phyloP scores from a whole-genome alignment of 208 protist species.

The Leishmania aethiopica region DNA sequence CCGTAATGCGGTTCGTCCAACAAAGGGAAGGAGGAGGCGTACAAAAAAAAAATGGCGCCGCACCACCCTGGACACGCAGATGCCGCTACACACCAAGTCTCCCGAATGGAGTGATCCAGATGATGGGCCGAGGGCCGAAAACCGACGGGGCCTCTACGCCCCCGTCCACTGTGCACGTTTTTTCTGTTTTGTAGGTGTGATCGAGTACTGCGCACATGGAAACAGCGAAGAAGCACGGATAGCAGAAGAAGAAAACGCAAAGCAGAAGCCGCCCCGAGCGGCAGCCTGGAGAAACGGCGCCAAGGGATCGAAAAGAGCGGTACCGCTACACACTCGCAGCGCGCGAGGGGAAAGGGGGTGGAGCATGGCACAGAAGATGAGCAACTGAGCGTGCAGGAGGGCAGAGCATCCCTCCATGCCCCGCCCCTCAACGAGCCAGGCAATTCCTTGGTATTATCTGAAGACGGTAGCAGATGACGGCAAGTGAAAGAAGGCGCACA shows the following conservation, averaged over 20 bases:
- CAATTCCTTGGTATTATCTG: neutral
- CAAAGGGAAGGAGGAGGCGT: neutral
- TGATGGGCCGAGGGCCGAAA: neutral
- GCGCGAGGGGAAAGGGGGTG: neutral
- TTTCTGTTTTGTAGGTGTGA: neutral
- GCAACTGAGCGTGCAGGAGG: neutral
- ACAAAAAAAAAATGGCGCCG: neutral
- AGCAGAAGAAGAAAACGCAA: constrained; percentile 4
- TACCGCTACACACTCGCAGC: neutral
- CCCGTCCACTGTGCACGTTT: neutral
- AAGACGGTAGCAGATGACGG: neutral
- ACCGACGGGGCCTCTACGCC: too few relatives aligned
- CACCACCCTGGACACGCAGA: neutral
- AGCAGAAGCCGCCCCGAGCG: neutral
- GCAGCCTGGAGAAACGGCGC: neutral
- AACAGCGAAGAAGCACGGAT: neutral
- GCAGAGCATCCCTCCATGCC: neutral
- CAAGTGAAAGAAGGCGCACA: neutral
- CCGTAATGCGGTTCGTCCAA: neutral
- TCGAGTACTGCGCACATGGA: neutral
- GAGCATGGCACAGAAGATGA: neutral
- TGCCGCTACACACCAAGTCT: neutral
- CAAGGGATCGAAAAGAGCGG: neutral
- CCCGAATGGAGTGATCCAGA: neutral
- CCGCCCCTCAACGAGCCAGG: neutral